Conservation (phyloP, 164 flowering plant genomes). For the Tetrastigma voinierianum region DNA sequence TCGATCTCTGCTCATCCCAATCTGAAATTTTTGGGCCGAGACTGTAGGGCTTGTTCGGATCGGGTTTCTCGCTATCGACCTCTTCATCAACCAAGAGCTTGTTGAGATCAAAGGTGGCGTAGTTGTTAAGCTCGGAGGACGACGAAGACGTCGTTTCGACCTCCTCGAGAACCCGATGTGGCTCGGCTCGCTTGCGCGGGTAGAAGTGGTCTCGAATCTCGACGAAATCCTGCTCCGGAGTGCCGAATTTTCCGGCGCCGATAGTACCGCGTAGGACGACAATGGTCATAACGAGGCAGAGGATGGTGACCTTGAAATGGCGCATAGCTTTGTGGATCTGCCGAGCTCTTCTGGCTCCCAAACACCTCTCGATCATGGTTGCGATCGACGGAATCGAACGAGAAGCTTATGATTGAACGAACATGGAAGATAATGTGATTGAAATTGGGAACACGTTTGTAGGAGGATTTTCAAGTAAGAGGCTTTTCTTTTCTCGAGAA, state of each 20-base stretch:
- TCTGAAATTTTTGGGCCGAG: slow-evolving; percentile 43
- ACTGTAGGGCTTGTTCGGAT: slow-evolving; percentile 43
- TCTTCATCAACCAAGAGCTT: slow-evolving; percentile 47
- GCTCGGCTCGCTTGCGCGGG: slow-evolving; percentile 41
- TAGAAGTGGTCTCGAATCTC: slow-evolving; percentile 54
- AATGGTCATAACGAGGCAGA: slow-evolving; percentile 71
- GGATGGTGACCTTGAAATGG: slow-evolving; percentile 56
- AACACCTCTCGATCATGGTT: slow-evolving; percentile 40
- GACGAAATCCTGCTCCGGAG: slow-evolving; percentile 66
- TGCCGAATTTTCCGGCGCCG: slow-evolving; percentile 83
- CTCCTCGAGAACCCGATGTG: slow-evolving; percentile 67
- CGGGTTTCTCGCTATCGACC: slow-evolving; percentile 36
- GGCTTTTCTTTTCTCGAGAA: too few relatives aligned
- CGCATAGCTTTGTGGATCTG: slow-evolving; percentile 56
- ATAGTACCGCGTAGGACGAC: slow-evolving; percentile 76
- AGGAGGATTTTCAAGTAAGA: too few relatives aligned
- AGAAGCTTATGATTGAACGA: too few relatives aligned
- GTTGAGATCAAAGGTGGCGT: slow-evolving; percentile 36
- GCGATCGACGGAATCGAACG: background rate
- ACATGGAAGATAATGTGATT: background rate
- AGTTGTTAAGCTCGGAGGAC: slow-evolving; percentile 21
- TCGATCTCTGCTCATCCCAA: slow-evolving; percentile 48
- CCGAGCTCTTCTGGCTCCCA: slow-evolving; percentile 49
- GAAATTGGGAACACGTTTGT: background rate
- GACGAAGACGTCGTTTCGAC: slow-evolving; percentile 22